Percentiles rank a stretch among this genome's conserved stretches.
phyloP scores from a whole-genome alignment of 257 asterid genomes.

The Petunia secreta region DNA sequence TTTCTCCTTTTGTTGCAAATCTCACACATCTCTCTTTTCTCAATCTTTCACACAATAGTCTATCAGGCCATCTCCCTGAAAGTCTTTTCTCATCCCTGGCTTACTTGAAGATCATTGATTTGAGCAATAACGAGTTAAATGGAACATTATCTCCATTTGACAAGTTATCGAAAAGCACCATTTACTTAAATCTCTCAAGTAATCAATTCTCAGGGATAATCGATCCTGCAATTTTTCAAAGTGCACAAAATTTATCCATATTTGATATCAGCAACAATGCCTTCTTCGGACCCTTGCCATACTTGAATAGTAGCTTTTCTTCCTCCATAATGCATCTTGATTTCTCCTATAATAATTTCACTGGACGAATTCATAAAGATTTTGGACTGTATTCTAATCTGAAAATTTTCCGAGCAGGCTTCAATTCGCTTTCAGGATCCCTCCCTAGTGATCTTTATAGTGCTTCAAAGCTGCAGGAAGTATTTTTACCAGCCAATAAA shows the following conservation, averaged over 20 bases:
- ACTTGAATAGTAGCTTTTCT: neutral
- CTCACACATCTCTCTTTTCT: too few relatives aligned
- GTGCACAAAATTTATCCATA: neutral
- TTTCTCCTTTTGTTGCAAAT: too few relatives aligned
- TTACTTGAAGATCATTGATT: too few relatives aligned
- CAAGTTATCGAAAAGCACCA: too few relatives aligned
- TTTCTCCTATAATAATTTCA: slow-evolving; percentile 23
- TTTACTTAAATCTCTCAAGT: neutral
- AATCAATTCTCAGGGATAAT: slow-evolving; percentile 12
- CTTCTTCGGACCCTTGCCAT: slow-evolving; percentile 21
- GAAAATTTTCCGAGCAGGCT: slow-evolving; percentile 24
- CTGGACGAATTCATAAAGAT: neutral
- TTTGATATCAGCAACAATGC: slow-evolving; percentile 25
- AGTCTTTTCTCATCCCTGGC: too few relatives aligned
- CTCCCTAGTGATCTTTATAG: slow-evolving; percentile 22
- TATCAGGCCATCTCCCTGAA: too few relatives aligned
- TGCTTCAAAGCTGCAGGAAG: neutral
- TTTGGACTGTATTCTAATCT: slow-evolving; percentile 21
- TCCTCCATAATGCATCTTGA: neutral
- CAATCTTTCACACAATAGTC: too few relatives aligned
- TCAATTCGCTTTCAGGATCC: slow-evolving; percentile 15
- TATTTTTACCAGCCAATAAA: slow-evolving; percentile 17
- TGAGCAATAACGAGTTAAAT: too few relatives aligned
- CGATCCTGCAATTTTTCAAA: neutral
- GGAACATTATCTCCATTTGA: too few relatives aligned